Base-by-base conservation (phyloP, 2,329 filamentous ascomycete genomes). In the Fusarium xyrophilum region DNA sequence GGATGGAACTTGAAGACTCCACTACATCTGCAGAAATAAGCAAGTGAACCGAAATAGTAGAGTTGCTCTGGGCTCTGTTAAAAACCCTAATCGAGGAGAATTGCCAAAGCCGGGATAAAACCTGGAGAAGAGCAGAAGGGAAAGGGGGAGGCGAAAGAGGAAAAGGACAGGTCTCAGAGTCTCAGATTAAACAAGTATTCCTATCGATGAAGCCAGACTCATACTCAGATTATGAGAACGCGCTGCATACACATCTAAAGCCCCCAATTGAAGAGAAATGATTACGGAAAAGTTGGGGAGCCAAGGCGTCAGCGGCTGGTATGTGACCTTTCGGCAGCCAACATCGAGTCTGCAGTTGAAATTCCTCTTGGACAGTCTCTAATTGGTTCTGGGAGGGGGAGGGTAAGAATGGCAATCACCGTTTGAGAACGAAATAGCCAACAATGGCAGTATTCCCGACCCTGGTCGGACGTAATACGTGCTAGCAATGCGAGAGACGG, bases 301-400 rank as follows among this genome's bases (percentile, higher is more conserved):
- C 30, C 32, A 35, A 61, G 62, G 69, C 66, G 65, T 69, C 66
- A 69, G 66, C 56, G 66, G 66, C 66, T 69, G 65, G 55, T 43
- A 40, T 64, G 44, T 47, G 44, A 63, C 30, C 48, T 36, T 46
- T 57, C 56, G 38, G 38, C 59, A 35, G 59, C 44, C 59, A 61
- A 39, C 38, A 50, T 44, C 23, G 40, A 61, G 55, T 51, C 56
- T 55, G 42, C 44, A 43, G 48, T 66, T 66, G 48, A 46, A 54
- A 39, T 46, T 50, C 55, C 33, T 35, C 14, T 27, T 51, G 7
- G 2, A 43, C 35, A 46, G 48, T 15, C 35, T 66, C 36, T 42
- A 23, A 68, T 69, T 68, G 66, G 66, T n/a, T 25, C 30, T 23
- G 32, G 6, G 42, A 21, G 42, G 36, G 46, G 32, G 32, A 53